These are phyloP conservation scores for Knoxdaviesia capensis DNA, from an alignment of 2,329 filamentous ascomycete genomes.

Conservation along the genomic window DNA sequence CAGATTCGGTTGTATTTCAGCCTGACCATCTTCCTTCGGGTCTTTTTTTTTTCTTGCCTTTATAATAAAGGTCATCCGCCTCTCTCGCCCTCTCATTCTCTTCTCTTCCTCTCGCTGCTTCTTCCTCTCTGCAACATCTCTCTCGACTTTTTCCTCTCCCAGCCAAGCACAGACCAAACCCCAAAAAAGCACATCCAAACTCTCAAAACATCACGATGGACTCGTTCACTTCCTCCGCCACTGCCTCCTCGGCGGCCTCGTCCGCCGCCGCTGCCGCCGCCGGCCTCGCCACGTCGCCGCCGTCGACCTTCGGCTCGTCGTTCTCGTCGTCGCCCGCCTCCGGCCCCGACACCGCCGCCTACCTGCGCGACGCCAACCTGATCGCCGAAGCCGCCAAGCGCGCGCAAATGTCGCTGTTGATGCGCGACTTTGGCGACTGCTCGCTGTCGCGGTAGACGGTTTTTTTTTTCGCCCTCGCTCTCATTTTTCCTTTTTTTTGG, in stretches of 20 bases:
- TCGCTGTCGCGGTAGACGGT: constrained; percentile 23
- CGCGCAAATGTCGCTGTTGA: constrained; percentile 74
- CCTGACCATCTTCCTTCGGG: constrained; percentile 2
- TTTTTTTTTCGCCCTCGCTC: constrained; percentile 1
- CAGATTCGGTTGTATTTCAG: neutral
- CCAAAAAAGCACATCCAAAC: too few species aligned
- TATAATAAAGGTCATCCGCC: neutral
- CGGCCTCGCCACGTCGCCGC: constrained; percentile 3
- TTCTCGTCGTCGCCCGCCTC: constrained; percentile 10
- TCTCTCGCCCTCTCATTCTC: constrained; percentile 1
- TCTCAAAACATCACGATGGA: constrained; percentile 11
- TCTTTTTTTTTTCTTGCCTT: constrained; percentile 5
- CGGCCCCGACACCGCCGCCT: constrained; percentile 33
- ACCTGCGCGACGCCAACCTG: constrained; percentile 65
- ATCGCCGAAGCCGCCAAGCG: constrained; percentile 85
- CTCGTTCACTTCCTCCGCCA: constrained; percentile 14
- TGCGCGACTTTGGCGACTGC: constrained; percentile 66
- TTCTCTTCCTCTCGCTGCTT: neutral
- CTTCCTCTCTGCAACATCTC: neutral
- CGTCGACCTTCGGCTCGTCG: constrained; percentile 7
- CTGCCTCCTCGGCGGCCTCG: constrained; percentile 7
- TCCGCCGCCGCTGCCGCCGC: constrained; percentile 7
- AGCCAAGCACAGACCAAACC: too few species aligned
- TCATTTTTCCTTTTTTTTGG: too few species aligned
- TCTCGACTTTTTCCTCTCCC: neutral